Conservation (phyloP, 2,329 filamentous ascomycete species). For the Dactylellina drechsleri region DNA sequence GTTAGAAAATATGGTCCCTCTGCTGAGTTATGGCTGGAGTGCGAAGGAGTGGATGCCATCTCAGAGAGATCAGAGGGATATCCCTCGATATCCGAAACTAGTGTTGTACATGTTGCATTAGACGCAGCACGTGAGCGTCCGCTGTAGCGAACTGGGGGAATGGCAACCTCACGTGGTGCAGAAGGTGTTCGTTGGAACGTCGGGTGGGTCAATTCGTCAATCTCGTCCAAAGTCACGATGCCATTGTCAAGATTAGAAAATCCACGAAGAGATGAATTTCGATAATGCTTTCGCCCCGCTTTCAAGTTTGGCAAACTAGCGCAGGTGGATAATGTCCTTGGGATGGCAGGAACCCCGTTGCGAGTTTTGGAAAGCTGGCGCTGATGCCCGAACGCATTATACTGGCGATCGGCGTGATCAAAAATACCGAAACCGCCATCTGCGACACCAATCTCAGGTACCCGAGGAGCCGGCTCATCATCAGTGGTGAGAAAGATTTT, state of each 20-base stretch:
- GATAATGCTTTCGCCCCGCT: constrained; percentile 44
- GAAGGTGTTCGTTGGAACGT: constrained; percentile 29
- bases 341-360: constrained; percentile 15
- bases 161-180: constrained; percentile 51
- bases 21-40: constrained; percentile 51
- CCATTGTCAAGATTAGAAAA: constrained; percentile 49
- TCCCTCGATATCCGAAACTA: constrained; percentile 51
- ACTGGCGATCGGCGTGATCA: constrained; percentile 43
- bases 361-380: constrained; percentile 49
- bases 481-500: constrained; percentile 31
- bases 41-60: constrained; percentile 50
- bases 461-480: constrained; percentile 5
- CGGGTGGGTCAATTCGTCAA: constrained; percentile 31
- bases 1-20: constrained; percentile 46
- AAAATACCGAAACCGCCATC: constrained; percentile 53
- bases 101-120: constrained; percentile 54
- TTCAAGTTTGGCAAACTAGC: constrained; percentile 52
- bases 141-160: constrained; percentile 48
- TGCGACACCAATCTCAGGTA: constrained; percentile 43
- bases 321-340: constrained; percentile 42
- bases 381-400: constrained; percentile 48
- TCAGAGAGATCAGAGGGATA: constrained; percentile 49
- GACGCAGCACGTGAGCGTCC: constrained; percentile 54
- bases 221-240: constrained; percentile 46
- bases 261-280: constrained; percentile 43